These are phyloP conservation scores for Astrocystis sublimbata DNA, from an alignment of 495 filamentous ascomycete species.

Conservation along the genomic window DNA sequence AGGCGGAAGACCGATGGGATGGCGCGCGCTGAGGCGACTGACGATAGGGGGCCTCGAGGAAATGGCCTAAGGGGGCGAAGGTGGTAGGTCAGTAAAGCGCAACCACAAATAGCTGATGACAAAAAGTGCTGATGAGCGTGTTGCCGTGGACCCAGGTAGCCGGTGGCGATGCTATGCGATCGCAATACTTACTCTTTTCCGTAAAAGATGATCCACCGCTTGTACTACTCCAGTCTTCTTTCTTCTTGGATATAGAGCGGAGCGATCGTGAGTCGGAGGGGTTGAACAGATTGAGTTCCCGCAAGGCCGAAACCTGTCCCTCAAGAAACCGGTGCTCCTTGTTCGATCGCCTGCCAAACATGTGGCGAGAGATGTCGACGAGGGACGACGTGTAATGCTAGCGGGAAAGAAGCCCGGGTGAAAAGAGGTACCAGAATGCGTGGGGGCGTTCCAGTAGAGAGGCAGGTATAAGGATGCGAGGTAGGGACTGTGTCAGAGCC, in stretches of 20 bases:
- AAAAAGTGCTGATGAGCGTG: not conserved
- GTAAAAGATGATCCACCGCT: slow-evolving; percentile 37
- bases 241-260: slow-evolving; percentile 43
- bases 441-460: slow-evolving; percentile 1
- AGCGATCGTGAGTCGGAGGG: slow-evolving; percentile 37
- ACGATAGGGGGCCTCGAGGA: slow-evolving; percentile 38
- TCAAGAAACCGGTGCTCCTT: slow-evolving; percentile 41
- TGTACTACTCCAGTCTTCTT: slow-evolving; percentile 30
- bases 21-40: slow-evolving; percentile 37
- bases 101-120: not conserved
- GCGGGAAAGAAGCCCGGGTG: slow-evolving; percentile 3
- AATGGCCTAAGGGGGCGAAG: slow-evolving; percentile 33
- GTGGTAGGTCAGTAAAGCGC: slow-evolving; percentile 11
- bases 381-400: slow-evolving; percentile 6
- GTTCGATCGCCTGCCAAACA: slow-evolving; percentile 49
- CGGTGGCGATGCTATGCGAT: slow-evolving; percentile 3
- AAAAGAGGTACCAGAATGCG: slow-evolving; percentile 11
- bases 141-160: slow-evolving; percentile 16
- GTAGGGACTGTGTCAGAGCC: slow-evolving; percentile 18
- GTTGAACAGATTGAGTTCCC: slow-evolving; percentile 40
- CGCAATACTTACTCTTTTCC: slow-evolving; percentile 46
- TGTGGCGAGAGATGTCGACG: slow-evolving; percentile 32
- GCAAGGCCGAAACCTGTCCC: slow-evolving; percentile 38
- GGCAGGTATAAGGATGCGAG: slow-evolving; percentile 1
- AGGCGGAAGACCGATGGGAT: slow-evolving; percentile 46